Percentiles rank a stretch among this genome's conserved stretches.
Conservation (phyloP, 345 rosid genomes). For the Heritiera littoralis region DNA sequence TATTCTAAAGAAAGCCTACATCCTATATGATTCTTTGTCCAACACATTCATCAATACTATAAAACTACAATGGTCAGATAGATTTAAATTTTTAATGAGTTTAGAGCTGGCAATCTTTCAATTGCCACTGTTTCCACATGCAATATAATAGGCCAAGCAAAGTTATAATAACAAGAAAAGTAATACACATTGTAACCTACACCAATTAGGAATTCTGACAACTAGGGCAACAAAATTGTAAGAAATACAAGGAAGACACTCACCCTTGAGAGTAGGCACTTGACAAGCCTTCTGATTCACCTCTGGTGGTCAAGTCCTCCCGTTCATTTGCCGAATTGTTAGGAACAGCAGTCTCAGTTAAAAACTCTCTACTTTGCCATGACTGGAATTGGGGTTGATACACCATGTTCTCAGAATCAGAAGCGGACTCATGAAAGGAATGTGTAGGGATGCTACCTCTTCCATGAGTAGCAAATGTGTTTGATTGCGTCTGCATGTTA, state of each 20-base stretch:
- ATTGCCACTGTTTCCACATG: not conserved
- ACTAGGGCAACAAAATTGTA: not conserved
- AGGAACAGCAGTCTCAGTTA: conserved; percentile 31
- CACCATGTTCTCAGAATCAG: conserved; percentile 47
- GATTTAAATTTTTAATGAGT: not conserved
- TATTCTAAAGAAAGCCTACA: not conserved
- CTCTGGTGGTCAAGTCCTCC: conserved; percentile 30
- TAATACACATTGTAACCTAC: not conserved
- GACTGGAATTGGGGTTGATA: conserved; percentile 45
- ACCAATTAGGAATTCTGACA: not conserved
- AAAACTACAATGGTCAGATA: not conserved
- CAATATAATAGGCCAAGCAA: not conserved
- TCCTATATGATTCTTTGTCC: not conserved
- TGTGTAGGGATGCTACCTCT: conserved; percentile 33
- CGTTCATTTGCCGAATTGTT: conserved; percentile 36
- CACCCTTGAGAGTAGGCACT: conserved; percentile 72
- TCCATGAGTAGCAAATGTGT: conserved; percentile 37
- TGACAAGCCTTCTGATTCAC: conserved; percentile 45
- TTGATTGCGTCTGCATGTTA: conserved; percentile 37
- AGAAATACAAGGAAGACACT: conserved; percentile 18
- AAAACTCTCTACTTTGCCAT: conserved; percentile 47
- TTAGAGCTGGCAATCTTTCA: not conserved
- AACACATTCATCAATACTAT: not conserved
- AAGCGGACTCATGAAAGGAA: conserved; percentile 38
- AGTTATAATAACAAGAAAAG: not conserved